Evolutionary conservation across 2,329 filamentous ascomycete genomes (phyloP).

Genomic region (Xylariales sp.): DNA sequence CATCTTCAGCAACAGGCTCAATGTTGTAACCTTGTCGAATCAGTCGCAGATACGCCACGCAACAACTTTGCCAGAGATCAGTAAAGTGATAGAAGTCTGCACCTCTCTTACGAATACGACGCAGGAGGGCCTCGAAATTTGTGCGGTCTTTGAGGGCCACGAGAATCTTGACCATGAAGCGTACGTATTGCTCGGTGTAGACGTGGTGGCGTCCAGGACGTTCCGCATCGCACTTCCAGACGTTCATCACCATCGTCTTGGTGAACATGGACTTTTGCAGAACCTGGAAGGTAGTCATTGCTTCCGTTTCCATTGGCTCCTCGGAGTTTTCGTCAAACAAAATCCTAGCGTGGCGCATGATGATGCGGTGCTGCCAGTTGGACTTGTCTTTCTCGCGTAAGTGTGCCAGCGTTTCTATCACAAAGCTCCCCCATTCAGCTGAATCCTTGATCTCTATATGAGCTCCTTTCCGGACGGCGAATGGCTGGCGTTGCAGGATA

Average conservation of each 20-base stretch:
- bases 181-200: constrained; percentile 82
- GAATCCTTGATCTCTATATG: constrained; percentile 48
- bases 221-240: constrained; percentile 92
- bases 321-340: constrained; percentile 44
- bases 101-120: constrained; percentile 75
- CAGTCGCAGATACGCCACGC: constrained; percentile 48
- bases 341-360: constrained; percentile 63
- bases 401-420: constrained; percentile 46
- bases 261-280: constrained; percentile 74
- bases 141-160: constrained; percentile 69
- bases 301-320: constrained; percentile 50
- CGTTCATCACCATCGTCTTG: constrained; percentile 90
- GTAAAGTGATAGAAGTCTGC: constrained; percentile 66
- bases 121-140: constrained; percentile 73
- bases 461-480: constrained; percentile 43
- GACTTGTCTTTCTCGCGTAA: constrained; percentile 75
- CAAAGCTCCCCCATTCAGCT: constrained; percentile 58
- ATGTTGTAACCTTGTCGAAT: constrained; percentile 46
- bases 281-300: constrained; percentile 74
- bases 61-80: constrained; percentile 56
- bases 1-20: constrained; percentile 43
- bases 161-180: constrained; percentile 73
- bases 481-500: constrained; percentile 53
- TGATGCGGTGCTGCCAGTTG: constrained; percentile 93
- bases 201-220: constrained; percentile 82